Base-by-base conservation (phyloP, 2,329 filamentous ascomycete genomes). In the Aspergillus flavus region DNA sequence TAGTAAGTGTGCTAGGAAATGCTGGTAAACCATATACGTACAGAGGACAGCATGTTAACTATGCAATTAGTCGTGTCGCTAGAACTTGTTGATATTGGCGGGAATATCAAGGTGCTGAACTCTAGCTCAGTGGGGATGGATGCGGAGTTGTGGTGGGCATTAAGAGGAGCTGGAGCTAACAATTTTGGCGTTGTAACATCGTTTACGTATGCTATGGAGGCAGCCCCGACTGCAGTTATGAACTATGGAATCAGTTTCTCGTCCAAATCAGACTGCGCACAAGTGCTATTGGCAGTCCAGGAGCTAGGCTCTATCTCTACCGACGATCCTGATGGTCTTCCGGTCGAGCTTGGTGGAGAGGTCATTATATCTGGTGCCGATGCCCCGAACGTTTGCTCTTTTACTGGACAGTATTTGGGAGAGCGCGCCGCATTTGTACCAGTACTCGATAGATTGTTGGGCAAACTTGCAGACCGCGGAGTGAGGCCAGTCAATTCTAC, bases 121-220 rank as follows among this genome's bases (percentile, higher is more conserved):
- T 16, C 58, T 16, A 60, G 58, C n/a, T 60, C 58, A 2, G 41
- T 21, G 3, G 58, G 58, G 2, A 16, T 9, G 4, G 57, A 62
- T 26, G 55, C 36, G 3, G 57, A 62, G 16, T n/a, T 62, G 12
- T 62, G 61, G 61, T 62, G 61, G 61, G 61, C 61, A 19, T 39
- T 62, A 9, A 57, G 61, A 7, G 61, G 61, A 21, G 56, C 61
- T 7, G 61, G 61, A 10, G 59, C 61, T 19, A 62, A 59, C n/a
- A 62, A 62, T 32, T 59, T 62, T n/a, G 61, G 61, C 6, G 48
- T 62, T 7, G 57, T 62, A 6, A 62, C 61, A 6, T 48, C 57
- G 4, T 62, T 62, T 32, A 62, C 57, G 19, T 62, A 58, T 21
- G 36, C 23, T 4, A n/a, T 57, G 50, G 57, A 62, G 16, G 10